phyloP scores from a whole-genome alignment of 371 early-diverging fungal species.

The Mortierella sp. region DNA sequence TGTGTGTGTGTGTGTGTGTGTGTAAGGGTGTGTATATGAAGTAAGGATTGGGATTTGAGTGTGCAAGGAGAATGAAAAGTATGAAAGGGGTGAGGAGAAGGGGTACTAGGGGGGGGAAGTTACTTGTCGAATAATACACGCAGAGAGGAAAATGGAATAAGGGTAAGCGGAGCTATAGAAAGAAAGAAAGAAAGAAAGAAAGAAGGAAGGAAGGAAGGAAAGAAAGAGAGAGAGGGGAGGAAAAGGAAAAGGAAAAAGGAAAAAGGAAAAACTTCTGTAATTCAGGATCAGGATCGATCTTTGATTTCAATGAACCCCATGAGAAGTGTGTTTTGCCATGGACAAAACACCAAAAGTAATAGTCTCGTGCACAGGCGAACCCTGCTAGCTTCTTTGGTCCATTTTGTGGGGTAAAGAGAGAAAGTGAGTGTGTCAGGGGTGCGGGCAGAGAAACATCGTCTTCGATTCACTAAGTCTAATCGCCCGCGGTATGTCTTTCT shows the following conservation, averaged over 20 bases:
- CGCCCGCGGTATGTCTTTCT: no score
- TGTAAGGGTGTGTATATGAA: neutral
- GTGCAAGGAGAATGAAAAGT: neutral
- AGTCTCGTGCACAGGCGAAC: neutral
- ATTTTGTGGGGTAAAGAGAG: neutral
- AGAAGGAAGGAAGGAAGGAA: no score
- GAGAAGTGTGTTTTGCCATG: neutral
- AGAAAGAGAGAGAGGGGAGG: neutral
- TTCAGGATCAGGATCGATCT: no score
- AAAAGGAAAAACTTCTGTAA: no score
- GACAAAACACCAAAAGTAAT: neutral
- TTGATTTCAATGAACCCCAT: neutral
- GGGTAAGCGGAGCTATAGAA: neutral
- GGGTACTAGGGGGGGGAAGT: neutral
- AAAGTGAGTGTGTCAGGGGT: no score
- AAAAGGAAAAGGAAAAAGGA: no score
- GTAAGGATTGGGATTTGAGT: neutral
- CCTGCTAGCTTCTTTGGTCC: neutral
- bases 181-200: conserved; percentile 1
- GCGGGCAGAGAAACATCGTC: no score
- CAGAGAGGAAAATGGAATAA: neutral
- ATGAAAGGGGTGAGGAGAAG: neutral
- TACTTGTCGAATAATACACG: neutral
- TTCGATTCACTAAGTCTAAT: no score
- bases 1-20: no score